Evolutionary conservation across 2,329 filamentous ascomycete species (phyloP), one percentile per base, ranked within the genome.

Genomic region (Xylariomycetidae sp.): DNA sequence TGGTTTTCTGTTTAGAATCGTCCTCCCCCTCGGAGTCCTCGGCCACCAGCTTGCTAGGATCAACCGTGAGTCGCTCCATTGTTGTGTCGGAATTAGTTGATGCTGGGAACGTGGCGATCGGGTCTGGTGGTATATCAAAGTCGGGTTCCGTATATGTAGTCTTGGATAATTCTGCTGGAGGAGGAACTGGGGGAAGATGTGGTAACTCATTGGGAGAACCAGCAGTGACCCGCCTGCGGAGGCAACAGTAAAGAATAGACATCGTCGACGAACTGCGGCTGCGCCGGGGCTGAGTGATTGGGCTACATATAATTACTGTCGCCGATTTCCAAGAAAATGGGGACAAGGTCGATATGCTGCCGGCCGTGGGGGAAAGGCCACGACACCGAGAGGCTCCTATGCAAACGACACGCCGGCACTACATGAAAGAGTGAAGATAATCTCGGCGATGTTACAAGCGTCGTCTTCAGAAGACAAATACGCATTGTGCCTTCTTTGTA

Each of bases 21-120:
- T 43, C 42, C 13, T 56, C 49, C 13, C 50, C 49, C 29, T 58
- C 49, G 2, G 57, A 62, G 9, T 60, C 58, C n/a, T 67, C 66
- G 18, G 61, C 60, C 3, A 64, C 65, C 30, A 69, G 60, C 17
- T 63, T 50, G 6, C 44, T 44, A 16, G 45, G 48, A 30, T 58
- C 50, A 16, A 56, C 46, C 3, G 45, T 48, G 18, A 41, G 50
- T 16, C 52, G 49, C n/a, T 48, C 45, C 37, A 50, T 46, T 17
- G 45, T 40, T 8, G 37, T 38, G 19, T 41, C 41, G 13, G 52
- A 30, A 9, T 46, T 41, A 5, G 49, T 51, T 20, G 46, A 42
- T 6, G 44, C 42, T 7, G 36, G 36, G 6, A 44, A 40, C 20
- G 33, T 35, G 18, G 40, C n/a, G 11, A 49, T 31, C 16, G 44